phyloP scores from a whole-genome alignment of 139 green algal genomes.

The Spirogloea muscicola region DNA sequence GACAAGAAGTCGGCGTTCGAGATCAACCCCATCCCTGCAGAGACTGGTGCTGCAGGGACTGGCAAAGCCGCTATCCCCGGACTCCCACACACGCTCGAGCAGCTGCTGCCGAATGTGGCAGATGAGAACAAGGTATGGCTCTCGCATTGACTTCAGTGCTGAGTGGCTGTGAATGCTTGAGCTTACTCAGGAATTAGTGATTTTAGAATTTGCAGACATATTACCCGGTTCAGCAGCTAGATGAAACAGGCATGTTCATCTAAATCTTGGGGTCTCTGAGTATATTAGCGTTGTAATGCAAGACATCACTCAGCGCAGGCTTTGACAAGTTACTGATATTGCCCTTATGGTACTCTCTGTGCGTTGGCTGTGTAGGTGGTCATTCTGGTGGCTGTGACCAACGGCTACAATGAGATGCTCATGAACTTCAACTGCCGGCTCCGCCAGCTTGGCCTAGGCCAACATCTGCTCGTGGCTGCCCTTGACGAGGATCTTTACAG shows the following conservation, averaged over 20 bases:
- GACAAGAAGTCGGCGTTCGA: background rate
- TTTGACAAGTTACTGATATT: too few relatives aligned
- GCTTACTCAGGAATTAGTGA: too few relatives aligned
- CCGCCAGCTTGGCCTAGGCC: background rate
- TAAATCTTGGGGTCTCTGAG: too few relatives aligned
- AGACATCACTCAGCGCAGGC: too few relatives aligned
- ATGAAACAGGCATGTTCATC: too few relatives aligned
- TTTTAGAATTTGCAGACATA: too few relatives aligned
- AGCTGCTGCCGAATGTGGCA: background rate
- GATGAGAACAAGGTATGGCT: background rate
- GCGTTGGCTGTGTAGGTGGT: background rate
- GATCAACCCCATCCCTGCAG: background rate
- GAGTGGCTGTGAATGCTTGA: too few relatives aligned
- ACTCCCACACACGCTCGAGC: conserved; percentile 2
- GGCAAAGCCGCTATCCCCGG: background rate
- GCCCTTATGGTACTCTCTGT: too few relatives aligned
- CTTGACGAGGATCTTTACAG: background rate
- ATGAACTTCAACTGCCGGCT: background rate
- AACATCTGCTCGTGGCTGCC: background rate
- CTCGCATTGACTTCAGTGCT: too few relatives aligned
- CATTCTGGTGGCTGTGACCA: background rate
- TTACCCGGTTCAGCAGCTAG: too few relatives aligned
- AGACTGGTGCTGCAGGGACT: too few relatives aligned
- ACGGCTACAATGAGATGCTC: background rate
- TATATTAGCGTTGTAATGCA: too few relatives aligned